Evolutionary conservation across 495 filamentous ascomycete species (phyloP), one percentile per base, ranked within the genome.

Genomic region (Penicillium lividum): DNA sequence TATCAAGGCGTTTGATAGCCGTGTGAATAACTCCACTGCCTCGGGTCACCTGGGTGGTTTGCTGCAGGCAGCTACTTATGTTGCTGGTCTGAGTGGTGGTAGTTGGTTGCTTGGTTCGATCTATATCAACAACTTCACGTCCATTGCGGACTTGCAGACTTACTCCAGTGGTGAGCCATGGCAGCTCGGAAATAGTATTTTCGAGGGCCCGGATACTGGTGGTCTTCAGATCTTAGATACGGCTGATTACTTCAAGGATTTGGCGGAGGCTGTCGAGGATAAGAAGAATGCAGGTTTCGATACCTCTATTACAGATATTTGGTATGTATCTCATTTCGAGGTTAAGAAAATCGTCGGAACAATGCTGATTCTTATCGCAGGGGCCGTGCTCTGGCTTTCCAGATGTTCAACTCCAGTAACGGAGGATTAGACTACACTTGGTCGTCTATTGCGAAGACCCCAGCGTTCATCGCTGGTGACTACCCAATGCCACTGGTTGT

Each of bases 81-180:
- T 97, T 15, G 79, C 91, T 16, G 93, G 91, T 34, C 78, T 97
- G 18, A 93, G 89, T 15, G 93, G 93, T 33, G 94, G 93, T 52
- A 84, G 86, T 11, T 98, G 93, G 93, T 74, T 97, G 10, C 83
- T 97, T 10, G 89, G 90, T 7, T 92, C 88, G 30, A 82, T 98
- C 16, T 94, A 85, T 65, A 78, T 87, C 58, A 98, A 97, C 76
- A 98, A 97, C 73, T 98, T 93, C 76, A 89, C 87, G 33, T 87
- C 84, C 15, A 81, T 97, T 43, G 68, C 82, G 31, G 68, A 69
- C 40, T 81, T 95, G 57, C 75, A 78, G 62, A 63, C 78, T 2
- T 18, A 51, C 50, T 36, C 64, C 22, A 46, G 49, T 31, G 83
- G 81, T 11, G 76, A 74, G 15, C 70, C 85, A 6, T 98, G 93